phyloP scores from a whole-genome alignment of 1,284 basidiomycete species.

The Irpex sp. region DNA sequence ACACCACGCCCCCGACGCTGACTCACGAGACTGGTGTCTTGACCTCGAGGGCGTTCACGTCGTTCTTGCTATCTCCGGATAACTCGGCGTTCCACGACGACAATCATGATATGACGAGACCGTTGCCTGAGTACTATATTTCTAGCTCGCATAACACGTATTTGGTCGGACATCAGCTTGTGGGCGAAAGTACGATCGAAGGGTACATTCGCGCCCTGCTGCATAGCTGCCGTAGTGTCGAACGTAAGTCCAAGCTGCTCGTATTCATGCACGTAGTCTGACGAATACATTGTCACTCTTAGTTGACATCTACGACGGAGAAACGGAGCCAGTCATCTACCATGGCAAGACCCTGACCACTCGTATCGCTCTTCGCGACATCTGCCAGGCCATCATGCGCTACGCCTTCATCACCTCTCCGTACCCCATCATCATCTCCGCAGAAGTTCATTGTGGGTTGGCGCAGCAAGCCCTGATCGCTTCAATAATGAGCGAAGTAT shows the following conservation, averaged over 20 bases:
- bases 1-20: constrained; percentile 5
- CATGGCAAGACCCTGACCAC: constrained; percentile 93
- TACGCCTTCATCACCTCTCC: constrained; percentile 94
- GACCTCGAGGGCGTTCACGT: constrained; percentile 61
- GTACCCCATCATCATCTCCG: constrained; percentile 93
- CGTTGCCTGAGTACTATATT: constrained; percentile 87
- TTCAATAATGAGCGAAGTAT: constrained; percentile 72
- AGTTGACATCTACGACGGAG: constrained; percentile 96
- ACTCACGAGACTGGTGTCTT: constrained; percentile 33
- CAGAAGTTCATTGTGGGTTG: constrained; percentile 87
- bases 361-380: constrained; percentile 81
- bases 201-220: constrained; percentile 93
- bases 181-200: constrained; percentile 92
- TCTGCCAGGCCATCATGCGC: constrained; percentile 84
- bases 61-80: constrained; percentile 72
- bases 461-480: constrained; percentile 85
- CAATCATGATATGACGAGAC: constrained; percentile 73
- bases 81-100: constrained; percentile 56
- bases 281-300: neutral
- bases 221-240: constrained; percentile 89
- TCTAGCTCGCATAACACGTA: constrained; percentile 98
- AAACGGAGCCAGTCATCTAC: constrained; percentile 78
- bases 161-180: constrained; percentile 90
- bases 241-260: constrained; percentile 56
- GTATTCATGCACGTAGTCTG: neutral